A percentile compares a stretch with the other conserved stretches of the same genome.
These are phyloP conservation scores for Ophiostoma novo-ulmi DNA, from an alignment of 2,329 filamentous ascomycete species.

Conservation along the genomic window DNA sequence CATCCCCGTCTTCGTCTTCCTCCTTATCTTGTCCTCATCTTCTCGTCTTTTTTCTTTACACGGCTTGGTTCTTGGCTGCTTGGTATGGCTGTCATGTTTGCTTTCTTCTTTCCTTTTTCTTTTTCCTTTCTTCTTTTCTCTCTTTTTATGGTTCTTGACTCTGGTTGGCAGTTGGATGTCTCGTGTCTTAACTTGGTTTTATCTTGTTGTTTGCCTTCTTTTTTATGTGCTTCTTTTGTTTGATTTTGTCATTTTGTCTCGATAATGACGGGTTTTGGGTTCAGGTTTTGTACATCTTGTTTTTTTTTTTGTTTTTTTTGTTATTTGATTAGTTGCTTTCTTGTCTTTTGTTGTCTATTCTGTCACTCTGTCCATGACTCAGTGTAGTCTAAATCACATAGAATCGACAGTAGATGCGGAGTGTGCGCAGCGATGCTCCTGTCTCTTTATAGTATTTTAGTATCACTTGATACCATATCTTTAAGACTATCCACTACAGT, in stretches of 20 bases:
- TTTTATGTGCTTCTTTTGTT: background rate
- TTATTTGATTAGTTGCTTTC: background rate
- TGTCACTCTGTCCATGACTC: background rate
- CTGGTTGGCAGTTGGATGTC: slow-evolving; percentile 2
- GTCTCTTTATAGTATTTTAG: background rate
- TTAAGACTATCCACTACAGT: background rate
- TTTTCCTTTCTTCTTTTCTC: background rate
- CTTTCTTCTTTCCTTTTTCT: background rate
- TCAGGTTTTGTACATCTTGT: background rate
- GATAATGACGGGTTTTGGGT: slow-evolving; percentile 6
- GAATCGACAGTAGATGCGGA: background rate
- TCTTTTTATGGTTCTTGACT: background rate
- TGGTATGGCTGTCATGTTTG: slow-evolving; percentile 3
- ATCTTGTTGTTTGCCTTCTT: background rate
- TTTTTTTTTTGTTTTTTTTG: background rate
- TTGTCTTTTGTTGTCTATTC: background rate
- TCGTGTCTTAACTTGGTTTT: slow-evolving; percentile 3
- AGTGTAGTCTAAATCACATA: background rate
- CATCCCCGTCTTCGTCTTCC: background rate
- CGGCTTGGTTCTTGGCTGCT: slow-evolving; percentile 4
- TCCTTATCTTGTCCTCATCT: background rate
- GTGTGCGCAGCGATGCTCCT: background rate
- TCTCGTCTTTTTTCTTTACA: background rate
- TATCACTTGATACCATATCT: slow-evolving; percentile 4
- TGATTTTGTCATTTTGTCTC: background rate